Conservation (phyloP, 495 filamentous ascomycete species). For the Cairneyella variabilis region DNA sequence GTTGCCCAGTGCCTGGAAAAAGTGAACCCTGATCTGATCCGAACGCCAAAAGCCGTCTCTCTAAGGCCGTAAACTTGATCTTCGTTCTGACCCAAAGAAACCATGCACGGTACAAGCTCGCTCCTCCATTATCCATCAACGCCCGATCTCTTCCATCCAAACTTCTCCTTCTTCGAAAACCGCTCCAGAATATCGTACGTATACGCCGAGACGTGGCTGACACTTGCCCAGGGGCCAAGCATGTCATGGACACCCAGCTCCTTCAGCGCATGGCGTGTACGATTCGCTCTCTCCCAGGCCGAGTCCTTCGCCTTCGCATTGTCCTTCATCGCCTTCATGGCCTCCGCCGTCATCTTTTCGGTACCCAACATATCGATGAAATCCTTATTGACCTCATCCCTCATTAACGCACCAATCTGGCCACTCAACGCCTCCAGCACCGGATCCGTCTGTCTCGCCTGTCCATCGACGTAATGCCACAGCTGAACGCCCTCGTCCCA, state of each 20-base stretch:
- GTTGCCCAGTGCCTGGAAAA: too few species aligned
- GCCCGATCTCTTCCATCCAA: conserved; percentile 33
- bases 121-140: too few species aligned
- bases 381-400: conserved; percentile 32
- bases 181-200: conserved; percentile 26
- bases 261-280: conserved; percentile 18
- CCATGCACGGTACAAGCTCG: too few species aligned
- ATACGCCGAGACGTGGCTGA: conserved; percentile 28
- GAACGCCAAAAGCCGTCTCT: too few species aligned
- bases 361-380: conserved; percentile 13
- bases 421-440: conserved; percentile 28
- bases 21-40: too few species aligned
- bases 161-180: conserved; percentile 31
- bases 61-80: too few species aligned
- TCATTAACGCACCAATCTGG: conserved; percentile 34
- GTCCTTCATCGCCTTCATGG: conserved; percentile 12
- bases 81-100: too few species aligned
- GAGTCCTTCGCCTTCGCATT: conserved; percentile 16
- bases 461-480: conserved; percentile 27
- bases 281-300: conserved; percentile 27
- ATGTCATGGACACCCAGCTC: conserved; percentile 24
- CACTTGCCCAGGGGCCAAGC: conserved; percentile 35
- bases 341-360: neutral
- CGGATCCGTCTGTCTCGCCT: conserved; percentile 16
- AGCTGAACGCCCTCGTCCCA: conserved; percentile 22